Evolutionary conservation across 2,329 filamentous ascomycete genomes (phyloP).

Genomic region (Fusarium falciforme): DNA sequence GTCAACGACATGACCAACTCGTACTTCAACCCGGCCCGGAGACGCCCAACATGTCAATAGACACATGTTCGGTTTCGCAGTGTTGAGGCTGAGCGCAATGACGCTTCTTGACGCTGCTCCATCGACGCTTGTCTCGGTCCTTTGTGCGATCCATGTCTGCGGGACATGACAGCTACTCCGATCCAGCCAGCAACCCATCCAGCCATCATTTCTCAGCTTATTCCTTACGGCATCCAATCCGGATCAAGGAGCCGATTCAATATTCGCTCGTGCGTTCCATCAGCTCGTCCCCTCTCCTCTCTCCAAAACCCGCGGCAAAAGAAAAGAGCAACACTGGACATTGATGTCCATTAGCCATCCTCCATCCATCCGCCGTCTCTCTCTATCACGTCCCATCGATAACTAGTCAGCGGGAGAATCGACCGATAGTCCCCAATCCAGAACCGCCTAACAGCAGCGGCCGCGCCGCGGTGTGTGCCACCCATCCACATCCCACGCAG

Average conservation of each 20-base stretch:
- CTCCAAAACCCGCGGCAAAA: not conserved
- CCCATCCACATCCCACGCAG: conserved; percentile 12
- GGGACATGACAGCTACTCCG: conserved; percentile 14
- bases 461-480: conserved; percentile 19
- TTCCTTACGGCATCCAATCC: conserved; percentile 21
- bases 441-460: conserved; percentile 14
- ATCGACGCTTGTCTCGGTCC: conserved; percentile 21
- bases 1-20: not conserved
- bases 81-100: conserved; percentile 10
- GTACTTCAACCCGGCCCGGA: not conserved
- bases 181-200: conserved; percentile 20
- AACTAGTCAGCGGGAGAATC: conserved; percentile 12
- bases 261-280: conserved; percentile 4
- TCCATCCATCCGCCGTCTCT: not conserved
- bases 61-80: not conserved
- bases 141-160: conserved; percentile 13
- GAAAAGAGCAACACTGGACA: not conserved
- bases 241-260: conserved; percentile 8
- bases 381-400: not conserved
- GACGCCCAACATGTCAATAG: not conserved
- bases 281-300: not conserved
- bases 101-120: not conserved
- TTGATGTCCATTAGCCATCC: conserved; percentile 11
- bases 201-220: conserved; percentile 37
- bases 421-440: conserved; percentile 24